Percentiles rank a stretch among this genome's conserved stretches.
phyloP scores from a whole-genome alignment of 768 basidiomycete species.

The Daedalea quercina region DNA sequence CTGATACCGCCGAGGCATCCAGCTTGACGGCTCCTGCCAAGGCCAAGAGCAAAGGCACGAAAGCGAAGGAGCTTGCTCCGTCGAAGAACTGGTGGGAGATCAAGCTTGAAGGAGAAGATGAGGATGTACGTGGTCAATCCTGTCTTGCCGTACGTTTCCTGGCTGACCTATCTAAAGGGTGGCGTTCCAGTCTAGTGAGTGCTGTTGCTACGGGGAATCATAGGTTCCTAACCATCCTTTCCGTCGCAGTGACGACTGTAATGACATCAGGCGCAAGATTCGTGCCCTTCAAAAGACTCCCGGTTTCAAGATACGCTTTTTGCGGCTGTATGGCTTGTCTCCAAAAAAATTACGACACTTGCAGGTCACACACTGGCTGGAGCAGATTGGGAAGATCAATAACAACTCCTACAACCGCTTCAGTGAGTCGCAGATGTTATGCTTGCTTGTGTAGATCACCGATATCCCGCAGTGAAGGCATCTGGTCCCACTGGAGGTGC shows the following conservation, averaged over 20 bases:
- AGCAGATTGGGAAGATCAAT: slow-evolving; percentile 40
- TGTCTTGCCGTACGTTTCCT: too few relatives aligned
- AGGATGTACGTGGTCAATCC: slow-evolving; percentile 18
- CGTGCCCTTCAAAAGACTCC: slow-evolving; percentile 33
- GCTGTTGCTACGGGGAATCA: not conserved
- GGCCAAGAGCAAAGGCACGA: slow-evolving; percentile 17
- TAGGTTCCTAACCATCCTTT: not conserved
- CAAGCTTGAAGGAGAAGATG: slow-evolving; percentile 33
- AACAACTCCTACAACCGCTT: slow-evolving; percentile 38
- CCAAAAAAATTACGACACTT: not conserved
- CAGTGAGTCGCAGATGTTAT: slow-evolving; percentile 28
- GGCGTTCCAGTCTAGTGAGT: slow-evolving; percentile 26
- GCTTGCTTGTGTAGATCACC: too few relatives aligned
- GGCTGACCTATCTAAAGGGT: slow-evolving; percentile 9
- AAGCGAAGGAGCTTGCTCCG: slow-evolving; percentile 12
- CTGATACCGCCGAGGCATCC: slow-evolving; percentile 18
- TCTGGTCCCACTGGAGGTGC: slow-evolving; percentile 35
- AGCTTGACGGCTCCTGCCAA: slow-evolving; percentile 4
- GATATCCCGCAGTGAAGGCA: slow-evolving; percentile 37
- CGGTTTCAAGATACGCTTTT: slow-evolving; percentile 30
- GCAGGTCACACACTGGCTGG: slow-evolving; percentile 39
- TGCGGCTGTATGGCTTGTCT: not conserved
- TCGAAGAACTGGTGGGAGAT: slow-evolving; percentile 31
- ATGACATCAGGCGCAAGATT: slow-evolving; percentile 41
- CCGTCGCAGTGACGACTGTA: slow-evolving; percentile 34